Base-by-base conservation (phyloP, 192 early-diverging fungal species). In the Linnemannia schmuckeri region DNA sequence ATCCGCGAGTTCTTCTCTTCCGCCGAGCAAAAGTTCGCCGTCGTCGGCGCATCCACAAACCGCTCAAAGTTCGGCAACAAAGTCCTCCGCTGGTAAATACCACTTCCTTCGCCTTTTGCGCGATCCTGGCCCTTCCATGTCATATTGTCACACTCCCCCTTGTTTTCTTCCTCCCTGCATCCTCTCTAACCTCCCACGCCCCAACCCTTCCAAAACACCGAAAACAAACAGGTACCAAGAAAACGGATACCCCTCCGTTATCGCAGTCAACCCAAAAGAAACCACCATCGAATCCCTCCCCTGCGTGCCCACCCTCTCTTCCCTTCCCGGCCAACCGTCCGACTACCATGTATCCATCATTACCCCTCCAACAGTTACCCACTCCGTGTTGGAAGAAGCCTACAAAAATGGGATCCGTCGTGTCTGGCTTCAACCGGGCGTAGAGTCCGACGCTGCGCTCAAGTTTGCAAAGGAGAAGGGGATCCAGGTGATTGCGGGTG, bases 1-100 rank as follows among this genome's bases (percentile, higher is more conserved):
- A 75, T 85, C 72, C 83, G 76, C 35, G 90, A 88, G 27, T 94
- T 94, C 85, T 91, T 94, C 57, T 85, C 88, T 5, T 90, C 91
- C 17, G 87, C 83, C 24, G 84, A 86, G 40, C 84, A 86, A 80
- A 88, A 90, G 55, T 95, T 92, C 77, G 95, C 94, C 17, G 94
- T 96, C 70, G 96, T 96, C 7, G 97, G 97, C 20, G 97, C 97
- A 6, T 94, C 92, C 38, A 82, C 85, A 42, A 93, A 96, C 79
- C 89, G 85, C 18, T 57, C 92, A 47, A 98, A 98, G 90, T 96
- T 93, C 88, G 97, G 97, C 63, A 96, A 97, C 92, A 94, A 92
- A 77, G 95, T 98, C 15, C 91, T 98, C 40, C 85, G 90, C 46
- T 98, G 96, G 95, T 96, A 94, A 40, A 47, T 35, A 41, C 54